phyloP scores from a whole-genome alignment of 257 asterid species.

The Lantana camara region DNA sequence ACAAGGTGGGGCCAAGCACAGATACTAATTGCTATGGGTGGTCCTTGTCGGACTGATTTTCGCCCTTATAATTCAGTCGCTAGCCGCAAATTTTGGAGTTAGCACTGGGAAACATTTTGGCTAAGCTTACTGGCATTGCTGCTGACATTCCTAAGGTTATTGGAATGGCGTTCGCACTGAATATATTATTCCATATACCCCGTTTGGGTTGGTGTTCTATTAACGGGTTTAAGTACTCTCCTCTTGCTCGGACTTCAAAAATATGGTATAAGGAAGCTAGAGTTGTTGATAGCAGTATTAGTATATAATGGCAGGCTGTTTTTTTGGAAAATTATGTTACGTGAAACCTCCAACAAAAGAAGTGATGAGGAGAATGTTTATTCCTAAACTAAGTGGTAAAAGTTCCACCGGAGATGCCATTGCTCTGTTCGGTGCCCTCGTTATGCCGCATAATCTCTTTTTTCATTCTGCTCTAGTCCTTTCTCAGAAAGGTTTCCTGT shows the following conservation, averaged over 20 bases:
- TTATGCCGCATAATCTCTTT: conserved; percentile 97
- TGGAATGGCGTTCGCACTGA: conserved; percentile 92
- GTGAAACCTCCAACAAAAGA: conserved; percentile 77
- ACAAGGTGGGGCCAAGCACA: conserved; percentile 89
- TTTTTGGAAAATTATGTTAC: conserved; percentile 76
- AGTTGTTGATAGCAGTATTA: conserved; percentile 63
- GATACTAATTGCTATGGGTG: conserved; percentile 88
- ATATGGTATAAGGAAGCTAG: conserved; percentile 92
- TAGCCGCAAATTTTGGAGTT: conserved; percentile 96
- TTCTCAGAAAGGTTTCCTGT: conserved; percentile 88
- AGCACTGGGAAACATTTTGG: conserved; percentile 86
- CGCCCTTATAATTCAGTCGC: conserved; percentile 87
- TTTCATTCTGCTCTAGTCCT: conserved; percentile 95
- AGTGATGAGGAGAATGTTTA: conserved; percentile 73
- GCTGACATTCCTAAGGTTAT: conserved; percentile 98
- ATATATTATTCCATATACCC: conserved; percentile 79
- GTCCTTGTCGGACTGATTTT: conserved; percentile 83
- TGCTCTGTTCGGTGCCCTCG: conserved; percentile 88
- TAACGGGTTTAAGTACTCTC: conserved; percentile 85
- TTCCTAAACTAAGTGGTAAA: conserved; percentile 74
- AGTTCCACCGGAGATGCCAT: conserved; percentile 86
- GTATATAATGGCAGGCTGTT: conserved; percentile 92
- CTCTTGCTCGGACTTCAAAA: conserved; percentile 70
- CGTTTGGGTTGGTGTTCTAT: conserved; percentile 87
- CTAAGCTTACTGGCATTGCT: conserved; percentile 87